Percentiles rank a stretch among this genome's conserved stretches.
These are phyloP conservation scores for Vitis rupestris DNA, from an alignment of 164 flowering plant genomes.

Conservation along the genomic window DNA sequence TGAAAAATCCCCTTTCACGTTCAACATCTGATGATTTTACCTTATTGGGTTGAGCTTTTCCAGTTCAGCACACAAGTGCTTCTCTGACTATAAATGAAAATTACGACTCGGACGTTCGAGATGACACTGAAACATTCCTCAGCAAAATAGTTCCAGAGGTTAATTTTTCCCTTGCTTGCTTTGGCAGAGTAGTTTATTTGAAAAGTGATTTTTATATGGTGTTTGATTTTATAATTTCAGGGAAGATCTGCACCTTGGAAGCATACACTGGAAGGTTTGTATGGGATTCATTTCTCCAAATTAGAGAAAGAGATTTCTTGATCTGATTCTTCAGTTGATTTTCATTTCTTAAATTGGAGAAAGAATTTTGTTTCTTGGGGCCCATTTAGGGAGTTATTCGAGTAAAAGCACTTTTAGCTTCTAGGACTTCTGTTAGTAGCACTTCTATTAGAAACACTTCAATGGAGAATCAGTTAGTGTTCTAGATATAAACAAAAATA, in stretches of 20 bases:
- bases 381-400: too few species aligned
- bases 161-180: neutral
- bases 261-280: slow-evolving; percentile 92
- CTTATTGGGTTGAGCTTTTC: neutral
- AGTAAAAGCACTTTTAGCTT: too few species aligned
- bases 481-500: too few species aligned
- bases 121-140: slow-evolving; percentile 94
- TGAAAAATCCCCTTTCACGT: neutral
- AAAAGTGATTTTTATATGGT: slow-evolving; percentile 4
- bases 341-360: too few species aligned
- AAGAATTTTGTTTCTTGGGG: too few species aligned
- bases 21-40: neutral
- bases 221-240: slow-evolving; percentile 35
- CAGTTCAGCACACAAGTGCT: slow-evolving; percentile 99
- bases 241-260: slow-evolving; percentile 96
- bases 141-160: slow-evolving; percentile 95
- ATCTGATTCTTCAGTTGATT: neutral
- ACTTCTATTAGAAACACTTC: too few species aligned
- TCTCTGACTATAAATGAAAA: slow-evolving; percentile 96
- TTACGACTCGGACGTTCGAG: slow-evolving; percentile 90
- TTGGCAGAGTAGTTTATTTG: neutral
- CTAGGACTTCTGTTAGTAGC: too few species aligned
- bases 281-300: neutral
- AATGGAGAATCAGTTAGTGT: too few species aligned
- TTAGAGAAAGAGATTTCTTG: neutral